Evolutionary conservation across 2,329 filamentous ascomycete genomes (phyloP), one percentile per base, ranked within the genome.

Genomic region (Pseudophaeomoniella oleicola): DNA sequence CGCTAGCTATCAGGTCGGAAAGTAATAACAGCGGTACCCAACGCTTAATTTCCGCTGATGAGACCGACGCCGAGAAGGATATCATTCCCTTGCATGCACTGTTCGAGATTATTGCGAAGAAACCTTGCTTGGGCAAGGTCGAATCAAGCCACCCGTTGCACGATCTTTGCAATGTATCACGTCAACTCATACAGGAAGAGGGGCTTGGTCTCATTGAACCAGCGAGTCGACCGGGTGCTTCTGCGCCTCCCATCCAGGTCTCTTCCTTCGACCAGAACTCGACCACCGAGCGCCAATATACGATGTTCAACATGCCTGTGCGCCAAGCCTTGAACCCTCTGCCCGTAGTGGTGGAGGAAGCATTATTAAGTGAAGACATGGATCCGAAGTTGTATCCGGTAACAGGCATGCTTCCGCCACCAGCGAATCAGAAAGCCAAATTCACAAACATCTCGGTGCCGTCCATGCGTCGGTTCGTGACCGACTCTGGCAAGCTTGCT

Each of bases 391-490:
- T 70, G 22, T 78, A 78, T 49, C 81, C 86, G 1, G 54, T 70
- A 2, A 63, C 61, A 10, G 65, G 73, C 45, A 66, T 87, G 57
- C 65, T 96, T 1, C 87, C 90, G 2, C 63, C 70, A 22, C 87
- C 90, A 1, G 78, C 82, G 42, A 85, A 82, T 32, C 73, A 81
- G 52, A 88, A 85, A 65, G 74, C 78, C 45, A 75, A 82, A 16
- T 96, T 87, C 60, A 94, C 82, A 35, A 82, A 88, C 54, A 92
- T 98, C 44, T 72, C 79, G 35, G 87, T 94, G 19, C 90, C 90
- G 1, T 94, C 87, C 9, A 98, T 98, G 90, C 81, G 78, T 35
- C 85, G 87, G 47, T 98, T 98, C 53, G 90, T 98, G 40, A 96
- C 88, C 2, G 90, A 96, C 59, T 94, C 86, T 37, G 90, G 90